phyloP scores from a whole-genome alignment of 768 basidiomycete species.

The Tricholoma sp. region DNA sequence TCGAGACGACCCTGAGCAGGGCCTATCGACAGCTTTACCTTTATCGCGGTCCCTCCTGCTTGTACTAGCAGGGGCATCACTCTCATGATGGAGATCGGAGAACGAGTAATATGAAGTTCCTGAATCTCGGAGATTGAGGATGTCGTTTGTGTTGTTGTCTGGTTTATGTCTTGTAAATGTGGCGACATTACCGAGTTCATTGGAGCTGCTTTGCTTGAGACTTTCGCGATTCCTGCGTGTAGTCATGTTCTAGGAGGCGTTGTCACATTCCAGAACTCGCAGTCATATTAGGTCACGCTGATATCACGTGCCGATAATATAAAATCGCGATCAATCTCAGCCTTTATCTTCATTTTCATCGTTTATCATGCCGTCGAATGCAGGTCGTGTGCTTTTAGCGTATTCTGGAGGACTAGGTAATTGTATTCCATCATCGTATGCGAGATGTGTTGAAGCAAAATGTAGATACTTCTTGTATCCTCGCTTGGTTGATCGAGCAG shows the following conservation, averaged over 20 bases:
- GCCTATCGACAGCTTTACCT: conserved; percentile 17
- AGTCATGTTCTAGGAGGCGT: not conserved
- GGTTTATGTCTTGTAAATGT: conserved; percentile 17
- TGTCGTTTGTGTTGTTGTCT: conserved; percentile 8
- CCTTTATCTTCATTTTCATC: not conserved
- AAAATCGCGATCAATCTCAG: not conserved
- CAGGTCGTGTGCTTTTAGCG: conserved; percentile 89
- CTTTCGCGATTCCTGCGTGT: not conserved
- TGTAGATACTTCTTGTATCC: conserved; percentile 96
- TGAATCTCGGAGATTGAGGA: not conserved
- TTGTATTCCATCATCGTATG: conserved; percentile 24
- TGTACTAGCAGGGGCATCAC: not conserved
- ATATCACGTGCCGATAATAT: not conserved
- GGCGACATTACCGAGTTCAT: not conserved
- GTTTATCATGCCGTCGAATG: conserved; percentile 41
- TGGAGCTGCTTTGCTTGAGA: not conserved
- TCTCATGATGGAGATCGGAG: not conserved
- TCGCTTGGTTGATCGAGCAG: conserved; percentile 97
- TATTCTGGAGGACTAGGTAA: conserved; percentile 97
- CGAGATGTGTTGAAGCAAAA: conserved; percentile 10
- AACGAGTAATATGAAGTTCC: not conserved
- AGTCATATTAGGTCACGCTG: no score
- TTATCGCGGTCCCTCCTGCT: conserved; percentile 15
- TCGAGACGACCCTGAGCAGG: conserved; percentile 7
- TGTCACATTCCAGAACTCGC: no score